Percentiles rank a stretch among this genome's conserved stretches.
These are phyloP conservation scores for Globisporangium ultimum DNA, from an alignment of 352 stramenopile genomes.

Conservation along the genomic window DNA sequence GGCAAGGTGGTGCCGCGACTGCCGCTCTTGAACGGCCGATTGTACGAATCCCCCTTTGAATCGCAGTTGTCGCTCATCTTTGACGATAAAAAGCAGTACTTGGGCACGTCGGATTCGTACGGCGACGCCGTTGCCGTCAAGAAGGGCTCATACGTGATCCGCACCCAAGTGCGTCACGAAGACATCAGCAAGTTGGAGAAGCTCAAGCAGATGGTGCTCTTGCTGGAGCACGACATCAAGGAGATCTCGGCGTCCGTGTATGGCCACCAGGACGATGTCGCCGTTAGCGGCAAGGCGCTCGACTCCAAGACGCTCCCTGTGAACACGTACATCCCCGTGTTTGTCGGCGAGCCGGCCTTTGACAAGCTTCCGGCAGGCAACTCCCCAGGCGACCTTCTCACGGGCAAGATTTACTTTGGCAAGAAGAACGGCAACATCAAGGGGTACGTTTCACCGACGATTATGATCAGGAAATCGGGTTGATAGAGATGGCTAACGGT, in stretches of 20 bases:
- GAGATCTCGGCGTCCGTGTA: conserved; percentile 62
- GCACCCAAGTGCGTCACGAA: conserved; percentile 77
- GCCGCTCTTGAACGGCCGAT: conserved; percentile 72
- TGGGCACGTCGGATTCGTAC: conserved; percentile 84
- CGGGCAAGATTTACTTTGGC: conserved; percentile 68
- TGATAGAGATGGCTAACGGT: neutral
- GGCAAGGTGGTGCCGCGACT: conserved; percentile 81
- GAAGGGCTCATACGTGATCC: conserved; percentile 82
- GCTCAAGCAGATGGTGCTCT: conserved; percentile 77
- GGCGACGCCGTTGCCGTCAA: conserved; percentile 78
- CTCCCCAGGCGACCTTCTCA: conserved; percentile 57
- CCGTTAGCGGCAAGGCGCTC: conserved; percentile 55
- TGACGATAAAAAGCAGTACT: conserved; percentile 92
- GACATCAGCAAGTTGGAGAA: conserved; percentile 79
- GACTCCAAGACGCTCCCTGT: conserved; percentile 39
- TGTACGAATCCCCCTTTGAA: conserved; percentile 94
- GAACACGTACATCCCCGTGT: conserved; percentile 68
- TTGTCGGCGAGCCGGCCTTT: conserved; percentile 59
- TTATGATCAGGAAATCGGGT: neutral
- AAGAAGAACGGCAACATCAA: conserved; percentile 67
- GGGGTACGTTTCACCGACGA: conserved; percentile 23
- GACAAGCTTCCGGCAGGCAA: conserved; percentile 68
- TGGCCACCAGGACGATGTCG: conserved; percentile 61
- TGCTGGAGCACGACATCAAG: conserved; percentile 72
- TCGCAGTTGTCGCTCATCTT: conserved; percentile 93